Percentiles rank a stretch among this genome's conserved stretches.
Conservation (phyloP, 148 eudicot species). For the Agrostemma githago region DNA sequence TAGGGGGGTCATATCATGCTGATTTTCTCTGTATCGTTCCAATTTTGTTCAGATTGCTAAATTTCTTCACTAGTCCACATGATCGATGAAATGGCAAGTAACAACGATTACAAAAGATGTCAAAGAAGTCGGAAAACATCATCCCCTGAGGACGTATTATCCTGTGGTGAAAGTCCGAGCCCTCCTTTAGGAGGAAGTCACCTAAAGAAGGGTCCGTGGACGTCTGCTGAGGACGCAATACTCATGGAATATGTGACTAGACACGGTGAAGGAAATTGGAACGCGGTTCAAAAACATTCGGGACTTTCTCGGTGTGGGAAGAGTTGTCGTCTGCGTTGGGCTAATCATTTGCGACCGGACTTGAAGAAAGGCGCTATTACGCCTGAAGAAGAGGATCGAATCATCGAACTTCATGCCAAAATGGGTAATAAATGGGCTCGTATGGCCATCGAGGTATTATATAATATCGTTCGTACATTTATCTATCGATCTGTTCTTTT, state of each 20-base stretch:
- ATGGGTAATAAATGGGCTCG: slow-evolving; percentile 99
- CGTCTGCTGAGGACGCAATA: slow-evolving; percentile 82
- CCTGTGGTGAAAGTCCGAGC: slow-evolving; percentile 38
- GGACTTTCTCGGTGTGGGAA: slow-evolving; percentile 93
- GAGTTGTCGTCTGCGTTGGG: slow-evolving; percentile 96
- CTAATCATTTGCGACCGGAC: slow-evolving; percentile 93
- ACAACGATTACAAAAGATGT: slow-evolving; percentile 50
- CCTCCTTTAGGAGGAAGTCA: slow-evolving; percentile 28
- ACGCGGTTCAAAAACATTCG: slow-evolving; percentile 80
- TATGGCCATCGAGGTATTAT: slow-evolving; percentile 81
- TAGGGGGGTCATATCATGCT: too few relatives aligned
- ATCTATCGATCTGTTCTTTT: not conserved
- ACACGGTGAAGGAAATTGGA: slow-evolving; percentile 98
- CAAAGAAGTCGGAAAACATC: slow-evolving; percentile 34
- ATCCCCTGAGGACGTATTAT: slow-evolving; percentile 56
- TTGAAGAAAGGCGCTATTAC: slow-evolving; percentile 85
- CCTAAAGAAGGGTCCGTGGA: slow-evolving; percentile 96
- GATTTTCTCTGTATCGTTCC: not conserved
- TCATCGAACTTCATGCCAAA: slow-evolving; percentile 84
- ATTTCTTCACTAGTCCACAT: slow-evolving; percentile 14
- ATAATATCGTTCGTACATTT: slow-evolving; percentile 1
- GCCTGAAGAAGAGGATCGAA: slow-evolving; percentile 65
- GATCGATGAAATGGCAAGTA: slow-evolving; percentile 52
- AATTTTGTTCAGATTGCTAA: not conserved
- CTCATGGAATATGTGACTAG: slow-evolving; percentile 72